Percentiles rank a stretch among this genome's conserved stretches.
These are phyloP conservation scores for Salmacisia buchloeana DNA, from an alignment of 1,284 basidiomycete genomes.

Conservation along the genomic window DNA sequence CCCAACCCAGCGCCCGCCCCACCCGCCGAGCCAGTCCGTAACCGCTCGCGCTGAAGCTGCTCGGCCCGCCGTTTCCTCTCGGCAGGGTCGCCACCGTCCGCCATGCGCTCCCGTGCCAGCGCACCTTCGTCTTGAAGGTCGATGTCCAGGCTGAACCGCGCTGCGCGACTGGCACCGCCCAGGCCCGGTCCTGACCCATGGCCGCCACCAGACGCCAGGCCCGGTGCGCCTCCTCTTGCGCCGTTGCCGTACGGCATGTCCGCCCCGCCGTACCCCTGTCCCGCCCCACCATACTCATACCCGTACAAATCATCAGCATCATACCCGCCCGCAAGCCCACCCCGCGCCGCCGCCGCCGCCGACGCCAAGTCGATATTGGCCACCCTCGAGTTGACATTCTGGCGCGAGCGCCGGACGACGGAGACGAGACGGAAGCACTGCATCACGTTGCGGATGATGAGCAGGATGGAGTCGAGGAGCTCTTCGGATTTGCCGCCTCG, in stretches of 20 bases:
- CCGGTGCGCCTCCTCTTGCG: too few species aligned
- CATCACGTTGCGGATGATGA: constrained; percentile 44
- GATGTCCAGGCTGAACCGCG: constrained; percentile 36
- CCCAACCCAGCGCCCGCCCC: background rate
- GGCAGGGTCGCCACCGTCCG: constrained; percentile 34
- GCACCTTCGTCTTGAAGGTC: constrained; percentile 47
- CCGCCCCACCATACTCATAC: background rate
- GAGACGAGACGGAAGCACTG: constrained; percentile 42
- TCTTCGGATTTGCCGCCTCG: constrained; percentile 42
- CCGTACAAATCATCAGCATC: background rate
- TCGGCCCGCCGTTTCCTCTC: constrained; percentile 13
- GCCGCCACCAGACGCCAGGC: too few species aligned
- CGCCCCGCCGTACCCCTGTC: background rate
- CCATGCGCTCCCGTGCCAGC: constrained; percentile 41
- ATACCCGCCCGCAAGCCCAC: background rate
- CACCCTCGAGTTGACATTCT: constrained; percentile 36
- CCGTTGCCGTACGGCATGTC: constrained; percentile 15
- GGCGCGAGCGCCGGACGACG: constrained; percentile 39
- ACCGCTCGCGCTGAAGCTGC: background rate
- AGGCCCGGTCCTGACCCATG: constrained; percentile 11
- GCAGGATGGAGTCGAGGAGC: constrained; percentile 42
- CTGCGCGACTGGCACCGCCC: background rate
- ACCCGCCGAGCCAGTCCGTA: background rate
- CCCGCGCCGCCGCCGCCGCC: background rate
- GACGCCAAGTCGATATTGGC: constrained; percentile 33